phyloP scores from a whole-genome alignment of 1,284 basidiomycete genomes.

The Apiotrichum laibachii region DNA sequence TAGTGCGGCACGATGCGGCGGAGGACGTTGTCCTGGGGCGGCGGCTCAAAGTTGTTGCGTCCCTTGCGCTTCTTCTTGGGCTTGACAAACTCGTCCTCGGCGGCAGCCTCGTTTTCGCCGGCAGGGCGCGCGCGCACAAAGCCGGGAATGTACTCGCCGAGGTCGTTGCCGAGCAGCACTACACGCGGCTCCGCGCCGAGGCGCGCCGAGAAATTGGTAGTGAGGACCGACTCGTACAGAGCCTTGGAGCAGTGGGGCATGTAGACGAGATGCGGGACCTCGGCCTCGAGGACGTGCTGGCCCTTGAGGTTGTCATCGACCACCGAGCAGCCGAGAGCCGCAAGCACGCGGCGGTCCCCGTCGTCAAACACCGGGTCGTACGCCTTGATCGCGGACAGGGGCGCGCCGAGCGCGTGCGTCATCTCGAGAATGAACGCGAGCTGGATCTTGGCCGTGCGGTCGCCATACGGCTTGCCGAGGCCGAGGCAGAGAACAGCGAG shows the following conservation, averaged over 20 bases:
- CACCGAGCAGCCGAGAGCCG: conserved; percentile 20
- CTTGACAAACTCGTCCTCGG: conserved; percentile 37
- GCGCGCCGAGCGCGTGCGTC: conserved; percentile 12
- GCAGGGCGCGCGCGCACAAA: conserved; percentile 16
- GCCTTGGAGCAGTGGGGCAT: conserved; percentile 45
- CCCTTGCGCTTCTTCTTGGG: conserved; percentile 46
- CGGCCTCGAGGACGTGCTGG: conserved; percentile 20
- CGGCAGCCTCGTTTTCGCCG: neutral
- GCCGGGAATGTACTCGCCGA: conserved; percentile 41
- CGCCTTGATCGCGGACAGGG: conserved; percentile 20
- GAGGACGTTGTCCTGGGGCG: conserved; percentile 35
- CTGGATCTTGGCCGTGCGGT: conserved; percentile 48
- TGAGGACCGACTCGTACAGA: conserved; percentile 41
- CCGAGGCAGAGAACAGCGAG: conserved; percentile 40
- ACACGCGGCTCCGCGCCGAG: conserved; percentile 18
- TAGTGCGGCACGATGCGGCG: conserved; percentile 42
- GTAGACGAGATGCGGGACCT: conserved; percentile 34
- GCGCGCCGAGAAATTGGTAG: conserved; percentile 28
- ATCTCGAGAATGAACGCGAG: conserved; percentile 34
- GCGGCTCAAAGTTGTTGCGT: conserved; percentile 11
- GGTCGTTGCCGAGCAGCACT: conserved; percentile 44
- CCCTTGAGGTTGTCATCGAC: conserved; percentile 41
- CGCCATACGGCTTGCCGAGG: conserved; percentile 36
- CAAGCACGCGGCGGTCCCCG: conserved; percentile 30
- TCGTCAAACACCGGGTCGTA: conserved; percentile 46